Evolutionary conservation across 768 basidiomycete species (phyloP).

Genomic region (Dendrothele bispora): DNA sequence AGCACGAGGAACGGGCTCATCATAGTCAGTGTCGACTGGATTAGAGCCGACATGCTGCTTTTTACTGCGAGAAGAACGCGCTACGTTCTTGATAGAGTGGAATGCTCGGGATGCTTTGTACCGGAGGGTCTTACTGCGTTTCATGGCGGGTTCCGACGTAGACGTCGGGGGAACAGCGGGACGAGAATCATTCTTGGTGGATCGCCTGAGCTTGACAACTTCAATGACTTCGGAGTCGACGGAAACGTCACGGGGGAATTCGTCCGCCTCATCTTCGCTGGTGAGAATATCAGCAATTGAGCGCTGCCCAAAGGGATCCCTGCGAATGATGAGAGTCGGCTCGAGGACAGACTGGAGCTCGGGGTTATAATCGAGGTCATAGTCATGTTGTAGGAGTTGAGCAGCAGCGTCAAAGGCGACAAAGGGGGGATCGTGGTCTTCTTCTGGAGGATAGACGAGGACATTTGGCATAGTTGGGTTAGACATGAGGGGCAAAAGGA

Average conservation of each 20-base stretch:
- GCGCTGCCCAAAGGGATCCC: conserved; percentile 14
- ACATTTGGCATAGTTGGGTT: conserved; percentile 37
- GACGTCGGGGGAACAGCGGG: neutral
- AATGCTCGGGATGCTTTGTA: conserved; percentile 48
- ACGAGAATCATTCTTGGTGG: conserved; percentile 11
- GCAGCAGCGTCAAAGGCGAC: conserved; percentile 55
- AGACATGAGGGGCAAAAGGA: conserved; percentile 6
- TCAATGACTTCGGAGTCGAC: conserved; percentile 58
- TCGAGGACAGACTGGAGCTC: too few relatives aligned
- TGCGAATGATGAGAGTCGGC: too few relatives aligned
- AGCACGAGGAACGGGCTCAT: conserved; percentile 25
- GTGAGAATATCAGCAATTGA: conserved; percentile 32
- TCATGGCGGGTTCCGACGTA: conserved; percentile 20
- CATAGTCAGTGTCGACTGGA: conserved; percentile 31
- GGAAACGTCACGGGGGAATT: conserved; percentile 14
- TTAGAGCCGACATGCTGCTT: too few relatives aligned
- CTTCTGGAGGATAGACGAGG: conserved; percentile 58
- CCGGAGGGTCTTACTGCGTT: conserved; percentile 42
- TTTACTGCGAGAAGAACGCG: conserved; percentile 29
- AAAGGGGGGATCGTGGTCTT: conserved; percentile 55
- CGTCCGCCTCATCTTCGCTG: conserved; percentile 22
- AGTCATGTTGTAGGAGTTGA: conserved; percentile 11
- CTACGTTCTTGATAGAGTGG: conserved; percentile 43
- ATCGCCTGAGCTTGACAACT: conserved; percentile 56
- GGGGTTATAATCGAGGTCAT: conserved; percentile 24